Percentiles rank a stretch among this genome's conserved stretches.
Evolutionary conservation across 2,329 filamentous ascomycete genomes (phyloP).

Genomic region (Fusarium redolens): DNA sequence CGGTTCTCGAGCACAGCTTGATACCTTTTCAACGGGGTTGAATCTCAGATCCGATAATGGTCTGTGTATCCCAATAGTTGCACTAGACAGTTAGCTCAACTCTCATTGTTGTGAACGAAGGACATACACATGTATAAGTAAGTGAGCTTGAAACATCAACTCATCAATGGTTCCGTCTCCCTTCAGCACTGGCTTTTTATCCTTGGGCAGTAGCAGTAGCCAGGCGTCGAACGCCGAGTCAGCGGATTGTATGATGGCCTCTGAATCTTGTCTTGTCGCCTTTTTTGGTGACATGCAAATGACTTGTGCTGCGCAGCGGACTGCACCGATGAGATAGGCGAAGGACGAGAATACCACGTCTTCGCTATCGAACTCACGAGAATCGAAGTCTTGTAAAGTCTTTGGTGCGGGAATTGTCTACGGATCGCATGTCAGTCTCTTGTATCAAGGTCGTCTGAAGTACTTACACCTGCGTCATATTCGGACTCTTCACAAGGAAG

Average conservation of each 20-base stretch:
- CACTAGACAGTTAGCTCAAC: background rate
- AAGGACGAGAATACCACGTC: conserved; percentile 27
- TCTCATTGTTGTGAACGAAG: accelerated
- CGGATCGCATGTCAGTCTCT: accelerated
- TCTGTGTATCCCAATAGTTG: conserved; percentile 30
- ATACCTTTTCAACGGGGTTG: conserved; percentile 21
- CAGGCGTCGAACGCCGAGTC: conserved; percentile 31
- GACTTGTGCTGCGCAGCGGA: conserved; percentile 11
- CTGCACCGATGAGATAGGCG: conserved; percentile 29
- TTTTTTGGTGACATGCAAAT: conserved; percentile 15
- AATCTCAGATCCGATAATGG: conserved; percentile 33
- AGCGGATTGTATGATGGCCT: conserved; percentile 22
- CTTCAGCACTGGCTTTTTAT: conserved; percentile 4
- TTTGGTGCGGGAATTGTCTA: conserved; percentile 20
- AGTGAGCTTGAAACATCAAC: conserved; percentile 33
- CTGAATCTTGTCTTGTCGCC: conserved; percentile 14
- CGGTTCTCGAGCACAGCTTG: conserved; percentile 28
- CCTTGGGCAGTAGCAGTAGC: conserved; percentile 15
- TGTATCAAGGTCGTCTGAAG: accelerated
- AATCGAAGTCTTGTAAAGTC: conserved; percentile 25
- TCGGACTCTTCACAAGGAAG: conserved; percentile 74
- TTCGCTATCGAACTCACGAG: conserved; percentile 18
- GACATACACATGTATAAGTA: conserved; percentile 34
- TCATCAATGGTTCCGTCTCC: conserved; percentile 25
- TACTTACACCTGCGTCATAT: conserved; percentile 56